A percentile compares a stretch with the other conserved stretches of the same genome.
These are phyloP conservation scores for Nakazawaea ishiwadae DNA, from an alignment of 805 yeast species.

Conservation along the genomic window DNA sequence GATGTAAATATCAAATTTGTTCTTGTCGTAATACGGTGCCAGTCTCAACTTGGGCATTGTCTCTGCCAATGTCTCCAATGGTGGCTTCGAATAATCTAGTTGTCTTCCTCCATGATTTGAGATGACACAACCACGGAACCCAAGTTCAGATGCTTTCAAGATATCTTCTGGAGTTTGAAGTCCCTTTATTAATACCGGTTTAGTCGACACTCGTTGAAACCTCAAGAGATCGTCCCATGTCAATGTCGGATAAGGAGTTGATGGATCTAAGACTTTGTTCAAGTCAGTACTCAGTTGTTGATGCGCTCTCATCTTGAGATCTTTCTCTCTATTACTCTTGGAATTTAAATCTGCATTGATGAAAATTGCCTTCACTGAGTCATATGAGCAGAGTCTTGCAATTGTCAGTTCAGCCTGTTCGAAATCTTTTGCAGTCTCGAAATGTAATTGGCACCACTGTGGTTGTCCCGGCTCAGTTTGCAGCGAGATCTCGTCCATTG, in stretches of 20 bases:
- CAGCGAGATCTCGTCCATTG: constrained; percentile 34
- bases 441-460: constrained; percentile 81
- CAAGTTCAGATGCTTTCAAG: constrained; percentile 47
- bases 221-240: constrained; percentile 29
- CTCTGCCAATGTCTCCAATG: constrained; percentile 55
- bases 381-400: constrained; percentile 52
- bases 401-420: constrained; percentile 47
- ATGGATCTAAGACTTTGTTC: constrained; percentile 26
- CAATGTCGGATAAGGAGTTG: constrained; percentile 29
- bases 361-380: constrained; percentile 61
- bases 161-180: constrained; percentile 62
- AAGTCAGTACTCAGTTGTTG: not conserved
- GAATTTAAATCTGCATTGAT: constrained; percentile 86
- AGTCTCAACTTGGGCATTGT: constrained; percentile 40
- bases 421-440: constrained; percentile 54
- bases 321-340: constrained; percentile 62
- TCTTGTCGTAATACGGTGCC: constrained; percentile 30
- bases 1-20: constrained; percentile 56
- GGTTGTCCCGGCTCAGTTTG: constrained; percentile 55
- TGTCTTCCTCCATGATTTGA: constrained; percentile 78
- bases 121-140: constrained; percentile 56
- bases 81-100: constrained; percentile 56
- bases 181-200: constrained; percentile 55
- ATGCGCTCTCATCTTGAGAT: constrained; percentile 29
- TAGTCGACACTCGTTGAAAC: constrained; percentile 26